A percentile compares a stretch with the other conserved stretches of the same genome.
Conservation (phyloP, 192 early-diverging fungal species). For the Diversispora epigaea region DNA sequence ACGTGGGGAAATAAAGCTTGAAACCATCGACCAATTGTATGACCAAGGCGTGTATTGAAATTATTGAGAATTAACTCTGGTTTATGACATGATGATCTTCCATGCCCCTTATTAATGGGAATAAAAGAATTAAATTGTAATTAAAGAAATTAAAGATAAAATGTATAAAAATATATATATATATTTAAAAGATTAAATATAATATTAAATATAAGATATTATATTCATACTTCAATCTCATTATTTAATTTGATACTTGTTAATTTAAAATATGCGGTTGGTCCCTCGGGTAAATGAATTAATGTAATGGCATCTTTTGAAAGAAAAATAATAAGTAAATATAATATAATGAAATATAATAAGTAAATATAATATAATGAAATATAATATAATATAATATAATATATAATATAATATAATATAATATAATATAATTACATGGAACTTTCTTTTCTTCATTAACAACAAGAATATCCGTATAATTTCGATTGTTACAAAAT, state of each 20-base stretch:
- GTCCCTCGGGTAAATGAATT: conserved; percentile 95
- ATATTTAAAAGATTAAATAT: neutral
- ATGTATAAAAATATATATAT: conserved; percentile 9
- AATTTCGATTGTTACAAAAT: conserved; percentile 83
- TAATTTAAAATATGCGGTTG: conserved; percentile 95
- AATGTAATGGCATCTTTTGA: conserved; percentile 77
- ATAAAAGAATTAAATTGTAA: neutral
- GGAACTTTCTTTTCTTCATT: conserved; percentile 92
- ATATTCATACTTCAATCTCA: conserved; percentile 57
- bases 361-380: conserved; percentile 1
- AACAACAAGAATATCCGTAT: conserved; percentile 92
- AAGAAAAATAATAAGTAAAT: neutral
- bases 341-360: neutral
- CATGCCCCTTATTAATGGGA: conserved; percentile 61
- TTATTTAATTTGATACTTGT: conserved; percentile 74
- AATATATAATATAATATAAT: too few species aligned
- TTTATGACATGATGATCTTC: conserved; percentile 71
- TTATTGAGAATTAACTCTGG: conserved; percentile 98
- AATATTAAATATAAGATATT: neutral
- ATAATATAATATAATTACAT: conserved; percentile 49
- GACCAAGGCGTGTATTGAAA: conserved; percentile 94
- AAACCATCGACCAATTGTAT: conserved; percentile 95
- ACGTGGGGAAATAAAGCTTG: conserved; percentile 95
- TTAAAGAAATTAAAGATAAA: neutral
- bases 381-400: neutral